Evolutionary conservation across 2,329 filamentous ascomycete genomes (phyloP), one percentile per base, ranked within the genome.

Genomic region (Fusarium sarcochroum): DNA sequence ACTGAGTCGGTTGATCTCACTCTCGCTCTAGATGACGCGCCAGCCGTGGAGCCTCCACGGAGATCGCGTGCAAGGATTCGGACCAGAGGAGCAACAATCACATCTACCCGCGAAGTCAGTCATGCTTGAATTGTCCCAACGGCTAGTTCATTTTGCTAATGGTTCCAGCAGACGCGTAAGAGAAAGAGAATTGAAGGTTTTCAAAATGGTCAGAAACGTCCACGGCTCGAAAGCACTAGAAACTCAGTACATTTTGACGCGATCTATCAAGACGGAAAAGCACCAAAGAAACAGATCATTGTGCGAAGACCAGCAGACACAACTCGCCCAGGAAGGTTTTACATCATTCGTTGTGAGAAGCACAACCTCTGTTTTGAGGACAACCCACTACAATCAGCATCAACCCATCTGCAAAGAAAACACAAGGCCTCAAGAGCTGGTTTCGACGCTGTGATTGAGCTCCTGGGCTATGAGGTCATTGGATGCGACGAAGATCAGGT

Each of bases 251-350:
- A 58, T n/a, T 71, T 59, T 20, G 53, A 71, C 17, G 62, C 64
- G 15, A 46, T 71, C 13, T 71, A 55, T 27, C 63, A 65, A n/a
- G 49, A 70, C 23, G 55, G 49, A 14, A 60, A 68, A 46, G 66
- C 69, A 10, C 35, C 46, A 4, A 44, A 62, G 34, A 72, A 72
- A 20, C 63, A 69, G 11, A 42, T 58, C 15, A 68, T 71, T 8
- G 46, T 70, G 9, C 63, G 60, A 32, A 32, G 32, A 17, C 63
- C 66, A 17, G 23, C 35, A 1, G 25, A 63, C 17, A 14, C 18
- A 9, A 10, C 32, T n/a, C 34, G 48, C 6, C 34, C 52, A 10
- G 53, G 27, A 6, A 49, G 41, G 21, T 71, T 57, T 35, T 70
- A 61, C 41, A 68, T 71, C 27, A n/a, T 71, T 15, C 58, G 63